These are phyloP conservation scores for Jaltomata sinuosa DNA, from an alignment of 257 asterid species.

Conservation along the genomic window DNA sequence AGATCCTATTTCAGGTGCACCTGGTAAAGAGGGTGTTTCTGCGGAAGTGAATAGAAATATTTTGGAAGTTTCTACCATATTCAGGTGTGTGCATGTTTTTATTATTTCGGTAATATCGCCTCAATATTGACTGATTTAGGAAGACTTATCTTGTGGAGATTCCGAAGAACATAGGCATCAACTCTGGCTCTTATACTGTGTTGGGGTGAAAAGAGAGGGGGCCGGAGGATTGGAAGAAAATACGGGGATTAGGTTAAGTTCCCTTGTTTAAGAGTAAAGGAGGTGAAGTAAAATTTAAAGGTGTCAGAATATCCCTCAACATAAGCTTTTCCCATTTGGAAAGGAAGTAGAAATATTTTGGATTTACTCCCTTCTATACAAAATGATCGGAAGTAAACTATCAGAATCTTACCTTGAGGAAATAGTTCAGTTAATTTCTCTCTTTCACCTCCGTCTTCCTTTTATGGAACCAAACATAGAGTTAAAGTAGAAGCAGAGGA, in stretches of 20 bases:
- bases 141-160: background rate
- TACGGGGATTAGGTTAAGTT: background rate
- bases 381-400: background rate
- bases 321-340: background rate
- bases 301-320: background rate
- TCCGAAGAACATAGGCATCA: background rate
- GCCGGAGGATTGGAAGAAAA: background rate
- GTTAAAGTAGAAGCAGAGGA: background rate
- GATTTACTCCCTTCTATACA: background rate
- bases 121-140: background rate
- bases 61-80: conserved; percentile 31
- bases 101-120: background rate
- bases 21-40: conserved; percentile 18
- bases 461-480: background rate
- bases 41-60: conserved; percentile 15
- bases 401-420: background rate
- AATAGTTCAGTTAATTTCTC: background rate
- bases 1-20: conserved; percentile 25
- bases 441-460: background rate
- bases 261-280: background rate
- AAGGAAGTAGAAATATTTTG: background rate
- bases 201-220: background rate
- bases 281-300: background rate
- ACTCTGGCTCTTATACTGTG: background rate
- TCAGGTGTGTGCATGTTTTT: conserved; percentile 36